Evolutionary conservation across 495 filamentous ascomycete genomes (phyloP), one percentile per base, ranked within the genome.

Genomic region (Tuber indicum): DNA sequence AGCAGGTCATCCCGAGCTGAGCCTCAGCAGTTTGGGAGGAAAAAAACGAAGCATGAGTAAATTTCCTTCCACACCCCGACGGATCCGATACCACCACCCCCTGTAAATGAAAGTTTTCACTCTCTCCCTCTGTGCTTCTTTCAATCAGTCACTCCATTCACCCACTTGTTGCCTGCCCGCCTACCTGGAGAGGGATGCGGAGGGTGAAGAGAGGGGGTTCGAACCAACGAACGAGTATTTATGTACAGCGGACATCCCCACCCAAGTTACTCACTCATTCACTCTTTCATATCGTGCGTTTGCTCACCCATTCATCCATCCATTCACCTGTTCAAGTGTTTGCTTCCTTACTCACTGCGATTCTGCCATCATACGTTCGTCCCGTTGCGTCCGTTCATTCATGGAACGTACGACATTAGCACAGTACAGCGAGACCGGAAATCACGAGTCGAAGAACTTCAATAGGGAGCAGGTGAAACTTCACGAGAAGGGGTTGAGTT

Each of bases 381-480:
- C 58, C 58, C 58, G 10, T 66, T 32, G 58, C 58, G 32, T 36
- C 14, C 58, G 1, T 66, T 36, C 26, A 36, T 66, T 66, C 58
- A 66, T 66, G 58, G 58, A 66, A 66, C 36, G 58, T 36, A 19
- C 58, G 58, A 62, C 36, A 66, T 66, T 26, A 66, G 58, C 7
- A 36, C 58, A 66, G 3, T 7, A 66, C 58, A 66, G 58, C 58
- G 26, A 36, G 58, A 66, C 26, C 14, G 26, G 58, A 66, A 66
- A 66, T 66, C 58, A 66, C 58, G 58, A 66, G 58, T 36, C 58
- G 58, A 66, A 66, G 52, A 66, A 19, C 26, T 36, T 66, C 58
- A 32, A 66, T 19, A 32, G 58, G 17, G 58, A 19, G 26, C 32
- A 66, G 58, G 58, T 36, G 58, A 66, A 66, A 66, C 58, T 14